Conservation (phyloP, 1,284 basidiomycete genomes). For the Malassezia slooffiae region DNA sequence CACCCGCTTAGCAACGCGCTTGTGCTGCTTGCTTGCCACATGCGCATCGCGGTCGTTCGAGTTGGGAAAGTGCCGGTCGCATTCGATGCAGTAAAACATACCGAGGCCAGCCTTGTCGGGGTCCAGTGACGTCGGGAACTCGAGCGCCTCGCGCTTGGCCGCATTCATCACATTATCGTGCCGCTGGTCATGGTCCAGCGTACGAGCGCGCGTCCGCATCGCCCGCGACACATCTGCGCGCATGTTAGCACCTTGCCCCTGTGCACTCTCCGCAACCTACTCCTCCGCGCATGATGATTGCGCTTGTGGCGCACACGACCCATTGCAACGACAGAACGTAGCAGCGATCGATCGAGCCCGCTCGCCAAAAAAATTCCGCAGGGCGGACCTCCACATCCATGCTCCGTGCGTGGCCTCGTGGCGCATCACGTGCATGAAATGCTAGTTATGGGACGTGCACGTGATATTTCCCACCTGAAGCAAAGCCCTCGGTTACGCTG, state of each 20-base stretch:
- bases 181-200: constrained; percentile 42
- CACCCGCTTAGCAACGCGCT: constrained; percentile 38
- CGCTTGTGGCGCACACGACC: constrained; percentile 40
- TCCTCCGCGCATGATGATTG: constrained; percentile 41
- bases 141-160: constrained; percentile 27
- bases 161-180: constrained; percentile 33
- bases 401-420: neutral
- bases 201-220: constrained; percentile 42
- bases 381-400: neutral
- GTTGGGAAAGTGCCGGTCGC: constrained; percentile 42
- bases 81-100: constrained; percentile 44
- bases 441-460: constrained; percentile 10
- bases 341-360: no score
- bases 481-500: no score
- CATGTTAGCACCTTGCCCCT: neutral
- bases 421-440: constrained; percentile 9
- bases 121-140: constrained; percentile 38
- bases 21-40: constrained; percentile 39
- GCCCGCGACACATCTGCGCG: constrained; percentile 36
- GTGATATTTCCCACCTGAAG: constrained; percentile 4
- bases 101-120: constrained; percentile 45
- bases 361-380: no score
- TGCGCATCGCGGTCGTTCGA: constrained; percentile 37
- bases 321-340: no score
- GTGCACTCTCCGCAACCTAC: constrained; percentile 11